Conservation (phyloP, 2,329 filamentous ascomycete genomes). For the Juglanconis oblonga region DNA sequence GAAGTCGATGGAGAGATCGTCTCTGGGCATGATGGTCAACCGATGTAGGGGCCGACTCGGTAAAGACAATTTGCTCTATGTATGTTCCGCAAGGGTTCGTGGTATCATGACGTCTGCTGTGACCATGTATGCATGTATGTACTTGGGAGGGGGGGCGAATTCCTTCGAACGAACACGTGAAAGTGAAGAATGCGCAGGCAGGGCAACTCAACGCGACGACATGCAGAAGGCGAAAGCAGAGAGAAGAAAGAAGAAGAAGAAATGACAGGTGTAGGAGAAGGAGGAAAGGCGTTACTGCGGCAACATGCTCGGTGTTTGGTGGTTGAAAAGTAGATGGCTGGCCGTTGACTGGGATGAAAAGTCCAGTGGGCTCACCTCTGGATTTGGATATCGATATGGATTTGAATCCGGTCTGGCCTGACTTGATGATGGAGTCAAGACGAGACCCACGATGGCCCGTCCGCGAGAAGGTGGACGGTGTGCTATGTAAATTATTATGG, state of each 20-base stretch:
- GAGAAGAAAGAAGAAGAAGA: conserved; percentile 16
- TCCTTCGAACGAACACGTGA: background rate
- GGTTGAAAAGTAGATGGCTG: conserved; percentile 13
- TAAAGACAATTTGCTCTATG: conserved; percentile 11
- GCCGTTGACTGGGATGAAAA: conserved; percentile 13
- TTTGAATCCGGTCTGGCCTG: background rate
- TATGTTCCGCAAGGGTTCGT: conserved; percentile 5
- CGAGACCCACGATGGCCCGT: conserved; percentile 10
- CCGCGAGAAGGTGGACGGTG: background rate
- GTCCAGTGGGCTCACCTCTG: conserved; percentile 17
- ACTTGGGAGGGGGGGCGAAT: too few relatives aligned
- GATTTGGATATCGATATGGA: background rate
- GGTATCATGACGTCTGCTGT: background rate
- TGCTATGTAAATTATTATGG: conserved; percentile 2
- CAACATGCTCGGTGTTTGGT: conserved; percentile 3
- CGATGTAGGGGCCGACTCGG: conserved; percentile 22
- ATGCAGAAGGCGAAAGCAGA: background rate
- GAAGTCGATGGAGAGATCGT: conserved; percentile 70
- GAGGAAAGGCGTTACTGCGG: conserved; percentile 6
- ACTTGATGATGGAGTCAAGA: conserved; percentile 12
- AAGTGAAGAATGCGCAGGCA: background rate
- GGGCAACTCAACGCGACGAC: background rate
- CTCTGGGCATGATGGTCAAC: conserved; percentile 69
- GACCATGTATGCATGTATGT: background rate
- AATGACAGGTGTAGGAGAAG: conserved; percentile 8